phyloP scores from a whole-genome alignment of 1,284 basidiomycete species.

The Trichosporon sp. region DNA sequence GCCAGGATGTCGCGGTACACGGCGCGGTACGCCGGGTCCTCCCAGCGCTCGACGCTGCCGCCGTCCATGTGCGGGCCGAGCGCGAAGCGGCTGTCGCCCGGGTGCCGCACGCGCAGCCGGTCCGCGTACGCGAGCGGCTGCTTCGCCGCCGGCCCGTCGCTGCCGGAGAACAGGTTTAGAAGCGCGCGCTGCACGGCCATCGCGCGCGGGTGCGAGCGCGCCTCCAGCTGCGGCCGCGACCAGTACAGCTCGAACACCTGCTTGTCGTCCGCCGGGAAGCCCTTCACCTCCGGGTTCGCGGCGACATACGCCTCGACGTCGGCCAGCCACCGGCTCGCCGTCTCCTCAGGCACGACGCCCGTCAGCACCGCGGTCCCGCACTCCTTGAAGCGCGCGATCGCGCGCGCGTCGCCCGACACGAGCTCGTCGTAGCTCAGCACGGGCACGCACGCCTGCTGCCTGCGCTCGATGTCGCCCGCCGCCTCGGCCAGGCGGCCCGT shows the following conservation, averaged over 20 bases:
- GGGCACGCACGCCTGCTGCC: constrained; percentile 43
- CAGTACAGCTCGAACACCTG: constrained; percentile 70
- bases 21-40: constrained; percentile 60
- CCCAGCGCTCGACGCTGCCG: constrained; percentile 72
- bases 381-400: constrained; percentile 55
- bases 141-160: constrained; percentile 52
- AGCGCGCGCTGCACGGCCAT: constrained; percentile 56
- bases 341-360: constrained; percentile 57
- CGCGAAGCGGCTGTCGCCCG: constrained; percentile 66
- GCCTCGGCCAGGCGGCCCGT: constrained; percentile 54
- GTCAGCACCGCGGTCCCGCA: constrained; percentile 61
- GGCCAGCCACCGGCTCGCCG: constrained; percentile 61
- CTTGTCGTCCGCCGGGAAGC: constrained; percentile 63
- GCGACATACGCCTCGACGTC: constrained; percentile 58
- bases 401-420: constrained; percentile 49
- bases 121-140: constrained; percentile 70
- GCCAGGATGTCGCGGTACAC: constrained; percentile 59
- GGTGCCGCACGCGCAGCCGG: constrained; percentile 65
- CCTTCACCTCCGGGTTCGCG: constrained; percentile 55
- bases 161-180: constrained; percentile 60
- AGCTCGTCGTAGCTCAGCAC: constrained; percentile 55
- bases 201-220: constrained; percentile 69
- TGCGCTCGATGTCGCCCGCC: constrained; percentile 52
- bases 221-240: constrained; percentile 61
- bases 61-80: constrained; percentile 73